phyloP scores from a whole-genome alignment of 78 protist genomes.

The Cyanophora paradoxa region DNA sequence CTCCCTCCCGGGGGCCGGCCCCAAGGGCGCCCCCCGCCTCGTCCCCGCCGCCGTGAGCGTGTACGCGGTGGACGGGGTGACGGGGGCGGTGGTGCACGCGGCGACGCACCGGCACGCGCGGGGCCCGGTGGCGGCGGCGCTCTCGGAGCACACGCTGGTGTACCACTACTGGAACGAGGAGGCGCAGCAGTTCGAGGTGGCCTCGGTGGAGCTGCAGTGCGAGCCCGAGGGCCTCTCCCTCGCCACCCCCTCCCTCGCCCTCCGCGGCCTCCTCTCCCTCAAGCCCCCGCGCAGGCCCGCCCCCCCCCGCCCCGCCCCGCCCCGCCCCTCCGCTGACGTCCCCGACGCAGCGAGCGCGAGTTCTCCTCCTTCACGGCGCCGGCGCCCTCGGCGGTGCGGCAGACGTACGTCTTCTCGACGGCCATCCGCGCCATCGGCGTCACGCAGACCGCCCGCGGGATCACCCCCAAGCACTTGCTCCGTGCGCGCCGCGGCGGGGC shows the following conservation, averaged over 20 bases:
- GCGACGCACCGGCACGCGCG: background rate
- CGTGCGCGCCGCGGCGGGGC: background rate
- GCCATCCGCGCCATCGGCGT: background rate
- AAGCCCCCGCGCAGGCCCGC: no score
- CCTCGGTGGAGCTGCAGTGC: background rate
- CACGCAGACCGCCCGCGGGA: constrained; percentile 19
- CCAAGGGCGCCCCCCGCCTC: no score
- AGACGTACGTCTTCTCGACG: background rate
- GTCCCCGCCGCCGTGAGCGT: background rate
- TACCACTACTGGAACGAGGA: background rate
- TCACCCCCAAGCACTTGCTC: constrained; percentile 9
- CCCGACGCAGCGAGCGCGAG: background rate
- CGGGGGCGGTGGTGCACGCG: background rate
- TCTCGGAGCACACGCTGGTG: background rate
- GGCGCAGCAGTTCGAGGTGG: background rate
- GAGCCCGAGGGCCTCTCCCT: no score
- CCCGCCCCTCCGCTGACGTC: no score
- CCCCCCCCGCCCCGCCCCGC: no score
- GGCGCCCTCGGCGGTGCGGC: background rate
- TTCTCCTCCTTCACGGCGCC: background rate
- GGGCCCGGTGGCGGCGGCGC: background rate
- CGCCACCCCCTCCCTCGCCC: no score
- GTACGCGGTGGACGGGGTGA: background rate
- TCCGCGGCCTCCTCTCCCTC: no score
- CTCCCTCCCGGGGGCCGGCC: no score